Base-by-base conservation (phyloP, 2,329 filamentous ascomycete species). In the Fusarium virguliforme region DNA sequence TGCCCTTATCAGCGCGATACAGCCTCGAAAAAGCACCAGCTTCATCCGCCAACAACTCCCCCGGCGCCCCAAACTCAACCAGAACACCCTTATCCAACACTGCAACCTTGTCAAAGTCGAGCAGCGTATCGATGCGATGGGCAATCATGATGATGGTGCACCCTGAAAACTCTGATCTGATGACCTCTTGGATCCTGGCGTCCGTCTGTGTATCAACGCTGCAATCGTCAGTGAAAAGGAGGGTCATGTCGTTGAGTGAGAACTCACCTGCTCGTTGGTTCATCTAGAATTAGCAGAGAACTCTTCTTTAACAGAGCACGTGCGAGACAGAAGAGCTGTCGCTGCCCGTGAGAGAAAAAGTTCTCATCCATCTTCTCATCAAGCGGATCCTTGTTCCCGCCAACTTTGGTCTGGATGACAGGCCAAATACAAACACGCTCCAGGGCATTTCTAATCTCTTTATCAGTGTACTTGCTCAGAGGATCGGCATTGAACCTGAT, bases 401-500 rank as follows among this genome's bases (percentile, higher is more conserved):
- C 82, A 15, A 82, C 80, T 34, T 80, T 80, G 4, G 77, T 71
- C n/a, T 80, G 74, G 7, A 88, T 79, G 1, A 81, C 74, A 2
- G 81, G 73, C 80, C 81, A 84, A 1, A 90, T 77, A 4, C 83
- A 81, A 0, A 88, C 85, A 15, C 83, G 83, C 10, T 82, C 75
- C 2, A 90, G 76, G 0, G 84, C 85, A 3, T 76, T 69, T 40
- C 81, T 79, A 56, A 88, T 84, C 1, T 77, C 77, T 3, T 81
- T 79, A 54, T 88, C 83, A 1, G 80, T 77, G 46, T 77, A 77
- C 6, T 72, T 72, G 0, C 70, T 71, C 1, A 77, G 72, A 0
- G 87, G 86, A 64, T 88, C 86, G 1, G 85, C 78, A 51, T 89
- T 89, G n/a, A 80, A 78, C 1, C 85, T 81, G 1, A 89, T 78